Base-by-base conservation (phyloP, 495 filamentous ascomycete genomes). In the Neurospora sp. region DNA sequence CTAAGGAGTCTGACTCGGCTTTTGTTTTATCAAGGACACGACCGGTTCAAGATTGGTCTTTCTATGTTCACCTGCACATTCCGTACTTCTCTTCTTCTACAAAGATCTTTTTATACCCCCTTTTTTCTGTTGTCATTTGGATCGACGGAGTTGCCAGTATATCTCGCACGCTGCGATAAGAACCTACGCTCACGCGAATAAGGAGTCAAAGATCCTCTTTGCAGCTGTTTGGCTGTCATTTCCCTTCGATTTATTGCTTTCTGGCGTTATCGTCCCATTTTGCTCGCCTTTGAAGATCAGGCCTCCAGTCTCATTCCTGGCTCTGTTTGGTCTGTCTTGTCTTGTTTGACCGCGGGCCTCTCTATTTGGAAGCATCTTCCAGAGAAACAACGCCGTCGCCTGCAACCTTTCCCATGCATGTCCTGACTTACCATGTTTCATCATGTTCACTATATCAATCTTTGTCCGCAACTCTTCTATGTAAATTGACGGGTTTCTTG, bases 121-220 rank as follows among this genome's bases (percentile, higher is more conserved):
- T 36, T 43, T 74, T 69, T 73, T 71, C 71, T 75, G 70, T 76
- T 76, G 42, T 70, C 70, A 24, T 69, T 19, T 69, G 17, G 54
- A 72, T 42, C 42, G 36, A 75, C 59, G 62, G 69, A 37, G 69
- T 71, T 54, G 39, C 54, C 43, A 69, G 59, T 78, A 74, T 73
- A 79, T 71, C 71, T 72, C 72, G 74, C 70, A 72, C 70, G 70
- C 73, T 66, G 72, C 73, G 59, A 40, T 73, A 84, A 83, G 81
- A 84, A 71, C 79, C 71, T 71, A 79, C 82, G 82, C 82, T 83
- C 82, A 83, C 82, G 82, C 82, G 81, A 79, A 76, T 31, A 36
- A 34, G 43, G 71, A 72, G 71, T 59, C 17, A 59, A 72, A 71
- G 10, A 39, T 48, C 28, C 24, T 36, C 28, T 70, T 69, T 15